Evolutionary conservation across 306 rosid genomes (phyloP).

Genomic region (Betula pendula): DNA sequence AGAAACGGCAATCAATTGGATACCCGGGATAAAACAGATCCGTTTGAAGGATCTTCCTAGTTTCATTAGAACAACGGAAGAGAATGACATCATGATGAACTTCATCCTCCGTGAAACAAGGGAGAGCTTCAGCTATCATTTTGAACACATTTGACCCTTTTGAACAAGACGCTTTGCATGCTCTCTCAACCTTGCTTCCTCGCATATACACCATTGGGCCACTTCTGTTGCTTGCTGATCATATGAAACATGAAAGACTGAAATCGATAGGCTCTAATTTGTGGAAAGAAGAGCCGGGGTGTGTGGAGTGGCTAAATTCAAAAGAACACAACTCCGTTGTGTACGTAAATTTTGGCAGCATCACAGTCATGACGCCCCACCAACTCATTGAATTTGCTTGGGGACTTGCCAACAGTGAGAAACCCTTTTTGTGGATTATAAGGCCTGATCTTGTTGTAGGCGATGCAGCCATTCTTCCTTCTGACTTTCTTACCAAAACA

Average conservation of each 20-base stretch:
- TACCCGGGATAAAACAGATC: constrained; percentile 26
- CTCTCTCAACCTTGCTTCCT: constrained; percentile 16
- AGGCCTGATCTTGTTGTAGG: no score
- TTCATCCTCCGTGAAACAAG: background rate
- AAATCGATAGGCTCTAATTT: constrained; percentile 3
- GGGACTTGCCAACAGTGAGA: no score
- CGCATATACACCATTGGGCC: constrained; percentile 19
- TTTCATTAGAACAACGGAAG: constrained; percentile 11
- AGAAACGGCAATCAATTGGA: constrained; percentile 23
- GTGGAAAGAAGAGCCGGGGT: constrained; percentile 9
- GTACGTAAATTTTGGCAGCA: no score
- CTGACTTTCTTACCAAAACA: no score
- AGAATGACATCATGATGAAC: constrained; percentile 6
- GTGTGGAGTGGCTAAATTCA: no score
- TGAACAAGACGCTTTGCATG: constrained; percentile 10
- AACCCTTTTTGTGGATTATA: no score
- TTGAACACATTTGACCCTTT: constrained; percentile 33
- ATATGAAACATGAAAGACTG: background rate
- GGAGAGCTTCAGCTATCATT: constrained; percentile 18
- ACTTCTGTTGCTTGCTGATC: background rate
- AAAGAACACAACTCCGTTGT: no score
- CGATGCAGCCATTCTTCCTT: no score
- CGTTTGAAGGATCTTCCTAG: constrained; percentile 27
- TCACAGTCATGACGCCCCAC: no score
- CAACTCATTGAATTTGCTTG: no score